Conservation (phyloP, 2,329 filamentous ascomycete species). For the Colletotrichum spinosum region DNA sequence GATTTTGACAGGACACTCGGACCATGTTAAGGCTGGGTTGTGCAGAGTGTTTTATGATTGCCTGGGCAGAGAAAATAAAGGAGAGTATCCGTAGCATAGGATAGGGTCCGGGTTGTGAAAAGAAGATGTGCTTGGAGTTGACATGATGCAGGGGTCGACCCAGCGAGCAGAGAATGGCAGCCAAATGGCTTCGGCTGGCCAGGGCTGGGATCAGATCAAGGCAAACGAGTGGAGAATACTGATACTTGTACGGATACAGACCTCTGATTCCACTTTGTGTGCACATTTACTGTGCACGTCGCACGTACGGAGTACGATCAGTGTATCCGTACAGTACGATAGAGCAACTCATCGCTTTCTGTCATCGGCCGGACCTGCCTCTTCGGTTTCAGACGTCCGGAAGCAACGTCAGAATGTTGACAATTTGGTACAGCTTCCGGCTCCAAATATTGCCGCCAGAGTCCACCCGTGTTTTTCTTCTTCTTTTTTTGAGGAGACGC, state of each 20-base stretch:
- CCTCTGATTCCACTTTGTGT: too few relatives aligned
- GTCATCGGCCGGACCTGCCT: slow-evolving; percentile 33
- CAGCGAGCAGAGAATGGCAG: slow-evolving; percentile 12
- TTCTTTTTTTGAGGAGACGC: too few relatives aligned
- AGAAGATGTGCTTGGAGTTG: slow-evolving; percentile 3
- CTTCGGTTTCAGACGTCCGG: slow-evolving; percentile 35
- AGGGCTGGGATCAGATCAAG: slow-evolving; percentile 26
- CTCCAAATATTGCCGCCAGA: slow-evolving; percentile 18
- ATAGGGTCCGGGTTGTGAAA: too few relatives aligned
- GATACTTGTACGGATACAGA: too few relatives aligned
- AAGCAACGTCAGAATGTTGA: slow-evolving; percentile 33
- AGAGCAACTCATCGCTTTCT: slow-evolving; percentile 7
- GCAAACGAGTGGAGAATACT: slow-evolving; percentile 32
- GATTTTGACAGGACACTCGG: slow-evolving; percentile 39
- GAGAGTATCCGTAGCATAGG: not conserved
- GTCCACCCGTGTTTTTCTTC: slow-evolving; percentile 10
- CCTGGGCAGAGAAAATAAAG: too few relatives aligned
- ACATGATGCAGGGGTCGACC: slow-evolving; percentile 12
- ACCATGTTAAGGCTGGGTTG: slow-evolving; percentile 35
- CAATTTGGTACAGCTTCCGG: slow-evolving; percentile 33
- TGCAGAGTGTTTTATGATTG: not conserved
- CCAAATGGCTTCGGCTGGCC: slow-evolving; percentile 13
- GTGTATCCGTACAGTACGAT: not conserved
- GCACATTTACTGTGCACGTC: too few relatives aligned
- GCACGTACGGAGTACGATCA: not conserved